Base-by-base conservation (phyloP, 2,329 filamentous ascomycete species). In the Verticillium alfalfae region DNA sequence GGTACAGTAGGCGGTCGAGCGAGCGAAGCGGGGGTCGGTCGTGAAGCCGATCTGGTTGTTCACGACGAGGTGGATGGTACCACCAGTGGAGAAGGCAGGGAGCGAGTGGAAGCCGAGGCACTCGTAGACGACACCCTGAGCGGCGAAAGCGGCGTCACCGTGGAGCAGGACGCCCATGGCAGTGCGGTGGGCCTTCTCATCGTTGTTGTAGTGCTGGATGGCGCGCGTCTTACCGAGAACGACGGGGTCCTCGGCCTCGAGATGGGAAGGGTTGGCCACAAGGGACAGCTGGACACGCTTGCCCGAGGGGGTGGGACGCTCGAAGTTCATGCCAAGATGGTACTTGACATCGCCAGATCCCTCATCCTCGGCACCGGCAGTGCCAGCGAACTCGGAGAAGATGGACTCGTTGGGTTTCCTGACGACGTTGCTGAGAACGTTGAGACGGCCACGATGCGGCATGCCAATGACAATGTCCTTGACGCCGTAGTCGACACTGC, bases 31-130 rank as follows among this genome's bases (percentile, higher is more conserved):
- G 68, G 95, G 95, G 74, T 99, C 95, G 26, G 95, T 99, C 60
- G 95, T 99, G 84, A 99, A 99, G 77, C 95, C 95, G 76, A 99
- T 99, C 84, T 99, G 95, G 85, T 99, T 99, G 87, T 99, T 99
- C 69, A 98, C 94, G 63, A 99, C 88, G 67, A 99, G 84, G 79
- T 99, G 95, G 70, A 99, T 91, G 62, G 95, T 99, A 73, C 95
- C 95, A 70, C 95, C 95, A 60, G 95, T 98, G 57, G 96, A 97
- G 81, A 97, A 99, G 68, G 91, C 92, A 36, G 95, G 95, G 41
- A 99, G 88, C 59, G 92, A 90, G 80, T 97, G 91, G 88, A 99
- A 97, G 66, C 95, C 95, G 78, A 99, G 91, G 71, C 93, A 98
- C 79, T 99, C 95, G 78, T 99, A 99, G 66, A 99, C 95, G 65